These are phyloP conservation scores for Silene noctiflora DNA, from an alignment of 179 eudicot genomes.

Conservation along the genomic window DNA sequence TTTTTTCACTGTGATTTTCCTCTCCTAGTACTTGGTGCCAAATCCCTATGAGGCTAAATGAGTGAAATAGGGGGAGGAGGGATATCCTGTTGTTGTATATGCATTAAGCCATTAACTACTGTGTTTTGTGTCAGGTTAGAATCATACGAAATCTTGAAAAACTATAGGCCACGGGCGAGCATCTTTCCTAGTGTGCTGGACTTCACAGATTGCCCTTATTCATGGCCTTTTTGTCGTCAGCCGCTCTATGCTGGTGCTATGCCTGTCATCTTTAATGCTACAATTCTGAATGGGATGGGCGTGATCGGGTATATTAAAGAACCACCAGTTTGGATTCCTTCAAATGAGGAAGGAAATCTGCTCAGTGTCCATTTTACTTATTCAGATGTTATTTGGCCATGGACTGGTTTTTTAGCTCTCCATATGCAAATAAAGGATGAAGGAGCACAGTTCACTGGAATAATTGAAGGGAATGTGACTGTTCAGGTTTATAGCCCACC, in stretches of 20 bases:
- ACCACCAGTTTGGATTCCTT: constrained; percentile 86
- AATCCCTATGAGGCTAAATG: not conserved
- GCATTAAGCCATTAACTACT: constrained; percentile 28
- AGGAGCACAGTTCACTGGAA: constrained; percentile 81
- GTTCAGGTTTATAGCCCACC: constrained; percentile 76
- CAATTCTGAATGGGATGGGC: constrained; percentile 95
- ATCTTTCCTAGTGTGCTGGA: constrained; percentile 84
- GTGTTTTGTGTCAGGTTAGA: constrained; percentile 65
- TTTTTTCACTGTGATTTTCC: not conserved
- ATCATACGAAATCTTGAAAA: constrained; percentile 82
- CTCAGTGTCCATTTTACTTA: constrained; percentile 78
- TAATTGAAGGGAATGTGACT: constrained; percentile 87
- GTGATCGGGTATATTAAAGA: constrained; percentile 77
- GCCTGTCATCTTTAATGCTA: constrained; percentile 90
- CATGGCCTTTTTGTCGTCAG: constrained; percentile 98
- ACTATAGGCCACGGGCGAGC: constrained; percentile 80
- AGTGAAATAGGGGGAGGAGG: not conserved
- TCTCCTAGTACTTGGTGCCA: not conserved
- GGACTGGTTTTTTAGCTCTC: constrained; percentile 93
- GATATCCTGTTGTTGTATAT: not conserved
- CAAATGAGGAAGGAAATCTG: constrained; percentile 84
- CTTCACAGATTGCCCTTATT: constrained; percentile 84
- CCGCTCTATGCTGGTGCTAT: constrained; percentile 97
- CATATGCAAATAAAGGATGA: constrained; percentile 98
- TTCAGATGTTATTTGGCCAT: constrained; percentile 94